phyloP scores from a whole-genome alignment of 768 basidiomycete species.

The Mycena haematopus region DNA sequence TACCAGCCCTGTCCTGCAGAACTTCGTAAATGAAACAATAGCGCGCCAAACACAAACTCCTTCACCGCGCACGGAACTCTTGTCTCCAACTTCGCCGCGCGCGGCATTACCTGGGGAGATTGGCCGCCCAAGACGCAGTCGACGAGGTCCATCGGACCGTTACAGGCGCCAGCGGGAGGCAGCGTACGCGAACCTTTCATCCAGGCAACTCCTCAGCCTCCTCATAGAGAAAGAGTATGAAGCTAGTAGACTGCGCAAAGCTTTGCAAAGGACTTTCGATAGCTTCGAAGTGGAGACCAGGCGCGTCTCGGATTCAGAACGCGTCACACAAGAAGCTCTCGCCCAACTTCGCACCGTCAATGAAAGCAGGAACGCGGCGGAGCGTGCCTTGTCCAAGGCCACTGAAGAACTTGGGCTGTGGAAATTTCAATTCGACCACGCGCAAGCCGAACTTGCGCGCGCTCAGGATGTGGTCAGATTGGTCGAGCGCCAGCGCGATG shows the following conservation, averaged over 20 bases:
- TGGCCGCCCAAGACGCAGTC: not conserved
- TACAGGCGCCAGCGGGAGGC: conserved; percentile 44
- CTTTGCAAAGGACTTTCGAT: conserved; percentile 44
- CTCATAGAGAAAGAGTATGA: conserved; percentile 51
- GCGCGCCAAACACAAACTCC: conserved; percentile 32
- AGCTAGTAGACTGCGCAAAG: conserved; percentile 44
- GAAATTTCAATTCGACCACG: conserved; percentile 50
- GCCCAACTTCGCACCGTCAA: conserved; percentile 27
- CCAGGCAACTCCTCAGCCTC: conserved; percentile 38
- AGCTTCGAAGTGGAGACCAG: conserved; percentile 42
- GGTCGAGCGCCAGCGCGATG: conserved; percentile 47
- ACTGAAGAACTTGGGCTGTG: conserved; percentile 49
- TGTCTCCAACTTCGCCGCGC: conserved; percentile 26
- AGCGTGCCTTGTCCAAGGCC: conserved; percentile 26
- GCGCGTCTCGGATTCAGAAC: conserved; percentile 26
- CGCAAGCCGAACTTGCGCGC: conserved; percentile 47
- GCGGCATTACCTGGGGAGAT: not conserved
- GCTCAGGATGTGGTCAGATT: conserved; percentile 48
- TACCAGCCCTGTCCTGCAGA: conserved; percentile 16
- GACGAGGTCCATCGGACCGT: conserved; percentile 39
- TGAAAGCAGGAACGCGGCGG: conserved; percentile 38
- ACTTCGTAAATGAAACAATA: conserved; percentile 24
- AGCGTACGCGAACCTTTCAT: conserved; percentile 37
- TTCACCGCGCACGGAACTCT: conserved; percentile 27
- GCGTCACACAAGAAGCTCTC: conserved; percentile 24